Conservation (phyloP, 2,329 filamentous ascomycete genomes). For the Colletotrichum eleusines region DNA sequence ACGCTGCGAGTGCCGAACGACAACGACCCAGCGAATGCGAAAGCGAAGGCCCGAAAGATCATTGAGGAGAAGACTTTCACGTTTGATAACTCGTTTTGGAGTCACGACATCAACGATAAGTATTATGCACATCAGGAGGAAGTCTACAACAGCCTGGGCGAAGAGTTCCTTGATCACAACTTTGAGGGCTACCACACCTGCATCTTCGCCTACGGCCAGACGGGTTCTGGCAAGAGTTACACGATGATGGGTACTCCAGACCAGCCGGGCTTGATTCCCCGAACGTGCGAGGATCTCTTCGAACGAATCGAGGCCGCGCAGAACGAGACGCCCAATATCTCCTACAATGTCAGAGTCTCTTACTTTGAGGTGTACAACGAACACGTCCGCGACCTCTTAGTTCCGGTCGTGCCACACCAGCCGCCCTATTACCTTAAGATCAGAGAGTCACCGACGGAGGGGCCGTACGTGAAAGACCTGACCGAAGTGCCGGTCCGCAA, state of each 20-base stretch:
- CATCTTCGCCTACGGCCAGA: constrained; percentile 98
- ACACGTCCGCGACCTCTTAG: constrained; percentile 93
- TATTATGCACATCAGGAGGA: constrained; percentile 95
- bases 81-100: constrained; percentile 99
- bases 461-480: constrained; percentile 96
- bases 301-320: constrained; percentile 85
- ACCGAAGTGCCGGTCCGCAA: constrained; percentile 93
- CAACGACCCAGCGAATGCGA: constrained; percentile 63
- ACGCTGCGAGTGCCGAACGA: constrained; percentile 79
- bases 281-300: constrained; percentile 96
- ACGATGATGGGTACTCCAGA: constrained; percentile 95
- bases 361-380: constrained; percentile 99
- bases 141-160: constrained; percentile 92
- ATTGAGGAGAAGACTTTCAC: constrained; percentile 92
- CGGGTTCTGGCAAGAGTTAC: constrained; percentile 97
- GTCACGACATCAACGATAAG: constrained; percentile 80
- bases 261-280: constrained; percentile 90
- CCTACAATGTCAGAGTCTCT: constrained; percentile 95
- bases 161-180: constrained; percentile 98
- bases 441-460: constrained; percentile 92
- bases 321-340: constrained; percentile 88
- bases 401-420: constrained; percentile 76
- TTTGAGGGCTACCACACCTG: constrained; percentile 99
- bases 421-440: constrained; percentile 95
- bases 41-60: constrained; percentile 76